Percentiles rank a stretch among this genome's conserved stretches.
Evolutionary conservation across 768 basidiomycete species (phyloP).

Genomic region (Kwoniella botswanensis): DNA sequence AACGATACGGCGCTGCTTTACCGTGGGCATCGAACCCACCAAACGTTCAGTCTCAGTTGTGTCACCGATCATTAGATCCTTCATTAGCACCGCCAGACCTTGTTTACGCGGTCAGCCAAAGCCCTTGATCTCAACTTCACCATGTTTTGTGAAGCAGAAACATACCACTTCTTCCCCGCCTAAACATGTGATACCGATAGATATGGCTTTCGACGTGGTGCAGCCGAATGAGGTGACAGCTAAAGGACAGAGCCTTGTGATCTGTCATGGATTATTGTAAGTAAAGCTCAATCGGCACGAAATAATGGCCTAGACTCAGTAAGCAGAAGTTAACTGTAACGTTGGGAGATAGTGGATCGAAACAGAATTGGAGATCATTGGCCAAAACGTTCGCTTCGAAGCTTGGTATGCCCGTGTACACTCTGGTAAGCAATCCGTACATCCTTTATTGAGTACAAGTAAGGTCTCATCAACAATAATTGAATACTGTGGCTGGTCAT

Average conservation of each 20-base stretch:
- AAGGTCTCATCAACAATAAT: no score
- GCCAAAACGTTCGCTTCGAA: slow-evolving; percentile 74
- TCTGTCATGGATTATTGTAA: slow-evolving; percentile 57
- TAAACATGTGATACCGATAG: slow-evolving; percentile 35
- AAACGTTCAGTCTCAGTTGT: not conserved
- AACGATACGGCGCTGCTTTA: not conserved
- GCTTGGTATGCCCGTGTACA: slow-evolving; percentile 72
- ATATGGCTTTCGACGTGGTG: slow-evolving; percentile 45
- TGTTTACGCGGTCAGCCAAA: not conserved
- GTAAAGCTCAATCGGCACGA: slow-evolving; percentile 13
- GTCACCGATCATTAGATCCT: not conserved
- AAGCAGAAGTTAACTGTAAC: not conserved
- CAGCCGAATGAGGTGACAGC: slow-evolving; percentile 28
- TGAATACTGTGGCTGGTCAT: not conserved
- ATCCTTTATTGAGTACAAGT: not conserved
- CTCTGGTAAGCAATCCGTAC: slow-evolving; percentile 63
- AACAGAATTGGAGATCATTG: slow-evolving; percentile 85
- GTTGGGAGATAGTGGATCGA: slow-evolving; percentile 69
- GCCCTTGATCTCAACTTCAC: not conserved
- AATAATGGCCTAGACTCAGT: not conserved
- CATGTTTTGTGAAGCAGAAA: not conserved
- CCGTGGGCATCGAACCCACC: no score
- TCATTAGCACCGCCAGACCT: not conserved
- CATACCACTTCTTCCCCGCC: not conserved
- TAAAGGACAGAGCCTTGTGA: slow-evolving; percentile 47